Evolutionary conservation across 2,329 filamentous ascomycete genomes (phyloP).

Genomic region (Drechslerella coelobrocha): DNA sequence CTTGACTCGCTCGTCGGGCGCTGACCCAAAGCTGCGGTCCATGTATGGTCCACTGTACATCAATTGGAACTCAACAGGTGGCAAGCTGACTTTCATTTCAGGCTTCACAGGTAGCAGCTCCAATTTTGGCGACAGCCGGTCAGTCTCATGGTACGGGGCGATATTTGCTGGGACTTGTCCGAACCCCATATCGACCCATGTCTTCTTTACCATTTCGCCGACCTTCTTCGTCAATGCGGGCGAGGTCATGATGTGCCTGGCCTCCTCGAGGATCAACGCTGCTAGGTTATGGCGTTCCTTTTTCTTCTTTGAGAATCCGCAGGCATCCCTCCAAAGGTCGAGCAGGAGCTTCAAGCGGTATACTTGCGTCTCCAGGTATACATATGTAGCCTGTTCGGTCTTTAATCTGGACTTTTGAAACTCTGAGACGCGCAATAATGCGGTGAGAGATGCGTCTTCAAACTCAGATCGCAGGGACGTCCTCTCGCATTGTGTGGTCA

Average conservation of each 20-base stretch:
- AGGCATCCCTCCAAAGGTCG: constrained; percentile 32
- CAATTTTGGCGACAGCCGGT: constrained; percentile 34
- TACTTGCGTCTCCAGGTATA: constrained; percentile 31
- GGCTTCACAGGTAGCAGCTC: constrained; percentile 37
- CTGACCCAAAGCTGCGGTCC: constrained; percentile 74
- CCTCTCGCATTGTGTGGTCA: constrained; percentile 10
- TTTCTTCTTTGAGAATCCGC: constrained; percentile 19
- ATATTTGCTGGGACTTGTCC: constrained; percentile 21
- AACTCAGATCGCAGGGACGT: constrained; percentile 11
- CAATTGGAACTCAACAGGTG: constrained; percentile 70
- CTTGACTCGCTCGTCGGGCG: constrained; percentile 70
- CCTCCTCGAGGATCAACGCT: constrained; percentile 23
- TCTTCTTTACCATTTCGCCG: constrained; percentile 43
- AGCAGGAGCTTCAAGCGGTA: constrained; percentile 30
- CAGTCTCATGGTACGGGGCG: constrained; percentile 8
- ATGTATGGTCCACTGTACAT: constrained; percentile 74
- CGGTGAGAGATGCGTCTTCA: constrained; percentile 21
- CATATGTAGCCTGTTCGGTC: constrained; percentile 13
- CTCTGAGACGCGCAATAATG: constrained; percentile 20
- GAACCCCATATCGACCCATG: constrained; percentile 52
- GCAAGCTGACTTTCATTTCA: constrained; percentile 57
- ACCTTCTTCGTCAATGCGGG: constrained; percentile 49
- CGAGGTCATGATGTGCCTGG: constrained; percentile 27
- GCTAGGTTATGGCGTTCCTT: constrained; percentile 27
- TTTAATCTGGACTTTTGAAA: constrained; percentile 35